Evolutionary conservation across 1,139 yeast genomes (phyloP).

Genomic region (Petasospora fabianii): DNA sequence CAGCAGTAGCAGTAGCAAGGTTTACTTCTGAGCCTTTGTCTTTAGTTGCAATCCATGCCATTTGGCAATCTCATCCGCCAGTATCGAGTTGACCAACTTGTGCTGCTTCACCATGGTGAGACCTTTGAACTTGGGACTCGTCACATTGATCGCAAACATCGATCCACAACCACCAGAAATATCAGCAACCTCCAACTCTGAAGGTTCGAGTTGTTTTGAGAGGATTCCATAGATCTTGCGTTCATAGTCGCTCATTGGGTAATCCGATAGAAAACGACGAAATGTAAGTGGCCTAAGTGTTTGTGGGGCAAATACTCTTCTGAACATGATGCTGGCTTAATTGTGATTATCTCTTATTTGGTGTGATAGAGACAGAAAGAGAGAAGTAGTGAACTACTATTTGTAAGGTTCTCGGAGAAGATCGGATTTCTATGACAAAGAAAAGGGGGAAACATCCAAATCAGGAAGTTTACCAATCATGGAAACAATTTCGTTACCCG

Average conservation of each 20-base stretch:
- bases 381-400: no score
- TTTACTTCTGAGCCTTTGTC: conserved; percentile 54
- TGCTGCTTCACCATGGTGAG: conserved; percentile 87
- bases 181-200: conserved; percentile 63
- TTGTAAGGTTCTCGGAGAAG: no score
- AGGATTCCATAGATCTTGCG: conserved; percentile 56
- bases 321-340: no score
- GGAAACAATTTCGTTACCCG: no score
- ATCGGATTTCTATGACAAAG: no score
- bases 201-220: conserved; percentile 53
- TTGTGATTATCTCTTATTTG: no score
- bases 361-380: no score
- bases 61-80: conserved; percentile 79
- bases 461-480: no score
- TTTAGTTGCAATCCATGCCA: conserved; percentile 95
- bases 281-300: conserved; percentile 2
- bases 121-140: conserved; percentile 73
- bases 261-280: conserved; percentile 7
- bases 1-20: no score
- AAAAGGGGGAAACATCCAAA: no score
- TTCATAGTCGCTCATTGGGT: conserved; percentile 49
- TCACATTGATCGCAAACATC: conserved; percentile 86
- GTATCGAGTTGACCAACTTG: conserved; percentile 73
- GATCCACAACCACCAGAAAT: conserved; percentile 97
- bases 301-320: conserved; percentile 2